Evolutionary conservation across 352 stramenopile genomes (phyloP), one percentile per base, ranked within the genome.

Genomic region (Globisporangium heterothallicum): DNA sequence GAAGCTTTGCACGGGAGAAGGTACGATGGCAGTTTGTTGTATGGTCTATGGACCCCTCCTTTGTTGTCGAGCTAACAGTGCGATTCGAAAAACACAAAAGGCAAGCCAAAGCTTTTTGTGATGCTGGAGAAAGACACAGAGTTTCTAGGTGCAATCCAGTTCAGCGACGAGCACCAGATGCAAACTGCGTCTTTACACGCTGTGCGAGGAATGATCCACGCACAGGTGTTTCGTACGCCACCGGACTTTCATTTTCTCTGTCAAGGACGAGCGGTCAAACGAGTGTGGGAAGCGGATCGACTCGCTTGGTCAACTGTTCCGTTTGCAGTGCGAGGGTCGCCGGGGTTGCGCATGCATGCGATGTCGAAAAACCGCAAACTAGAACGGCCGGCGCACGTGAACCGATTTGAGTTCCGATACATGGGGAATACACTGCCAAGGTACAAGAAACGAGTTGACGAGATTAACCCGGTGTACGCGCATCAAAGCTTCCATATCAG

Each of bases 31-130:
- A 52, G 26, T 45, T 22, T 27, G 29, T 21, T 3, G 2, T 21
- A 16, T 16, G 29, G 38, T 12, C 19, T 25, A 10, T 42, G 13
- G n/a, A n/a, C n/a, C n/a, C 18, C 22, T 14, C 2, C 24, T 25
- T 6, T 42, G 7, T 34, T 57, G 5, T 35, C 6, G 1, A 13
- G 16, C 30, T 36, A 36, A 36, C 30, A 36, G 2, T 36, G 3
- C 5, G 30, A 36, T 6, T 9, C 51, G 18, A 18, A 35, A 36
- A 29, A n/a, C n/a, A n/a, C n/a, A n/a, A n/a, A n/a, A 83, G 75
- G 63, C 25, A 87, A 84, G 53, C 66, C 68, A 19, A 87, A 84
- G 38, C 45, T 87, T 8, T 87, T 84, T 44, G 49, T 87, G 13
- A 70, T 84, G 52, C 49, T 84, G 25, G 75, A 84, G 49, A 87